Conservation (phyloP, 352 stramenopile genomes). For the Peronospora destructor region DNA sequence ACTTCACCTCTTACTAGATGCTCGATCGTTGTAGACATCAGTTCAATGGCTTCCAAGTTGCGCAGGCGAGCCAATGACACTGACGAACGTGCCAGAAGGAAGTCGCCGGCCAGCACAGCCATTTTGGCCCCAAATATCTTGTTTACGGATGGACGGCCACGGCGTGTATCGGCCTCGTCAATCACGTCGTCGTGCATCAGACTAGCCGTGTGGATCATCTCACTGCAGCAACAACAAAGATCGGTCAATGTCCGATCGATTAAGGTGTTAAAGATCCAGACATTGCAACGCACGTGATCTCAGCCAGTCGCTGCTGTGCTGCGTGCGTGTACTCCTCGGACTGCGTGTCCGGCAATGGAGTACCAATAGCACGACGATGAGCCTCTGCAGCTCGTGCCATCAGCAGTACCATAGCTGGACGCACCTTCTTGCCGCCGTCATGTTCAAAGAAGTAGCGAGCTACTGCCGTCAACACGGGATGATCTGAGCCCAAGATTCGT, state of each 20-base stretch:
- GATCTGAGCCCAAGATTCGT: slow-evolving; percentile 92
- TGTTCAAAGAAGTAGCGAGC: slow-evolving; percentile 94
- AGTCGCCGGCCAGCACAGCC: slow-evolving; percentile 96
- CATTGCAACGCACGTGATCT: slow-evolving; percentile 70
- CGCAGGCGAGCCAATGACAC: slow-evolving; percentile 92
- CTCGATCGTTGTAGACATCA: slow-evolving; percentile 98
- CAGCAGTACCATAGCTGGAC: slow-evolving; percentile 96
- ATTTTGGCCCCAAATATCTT: slow-evolving; percentile 98
- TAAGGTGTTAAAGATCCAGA: background rate
- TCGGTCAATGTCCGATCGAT: background rate
- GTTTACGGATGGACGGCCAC: slow-evolving; percentile 92
- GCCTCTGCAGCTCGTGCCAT: slow-evolving; percentile 89
- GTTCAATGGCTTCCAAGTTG: slow-evolving; percentile 93
- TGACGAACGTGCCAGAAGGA: slow-evolving; percentile 93
- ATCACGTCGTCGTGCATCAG: slow-evolving; percentile 99
- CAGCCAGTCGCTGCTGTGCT: slow-evolving; percentile 69
- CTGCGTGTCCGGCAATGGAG: slow-evolving; percentile 42
- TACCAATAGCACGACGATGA: slow-evolving; percentile 41
- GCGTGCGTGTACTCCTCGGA: slow-evolving; percentile 68
- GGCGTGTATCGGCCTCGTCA: slow-evolving; percentile 93
- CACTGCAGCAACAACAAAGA: slow-evolving; percentile 32
- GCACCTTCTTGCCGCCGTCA: slow-evolving; percentile 97
- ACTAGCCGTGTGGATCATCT: slow-evolving; percentile 99
- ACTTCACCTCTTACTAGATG: slow-evolving; percentile 98
- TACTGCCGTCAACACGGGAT: slow-evolving; percentile 95